Base-by-base conservation (phyloP, 208 protist genomes). In the Porcisia deanei region DNA sequence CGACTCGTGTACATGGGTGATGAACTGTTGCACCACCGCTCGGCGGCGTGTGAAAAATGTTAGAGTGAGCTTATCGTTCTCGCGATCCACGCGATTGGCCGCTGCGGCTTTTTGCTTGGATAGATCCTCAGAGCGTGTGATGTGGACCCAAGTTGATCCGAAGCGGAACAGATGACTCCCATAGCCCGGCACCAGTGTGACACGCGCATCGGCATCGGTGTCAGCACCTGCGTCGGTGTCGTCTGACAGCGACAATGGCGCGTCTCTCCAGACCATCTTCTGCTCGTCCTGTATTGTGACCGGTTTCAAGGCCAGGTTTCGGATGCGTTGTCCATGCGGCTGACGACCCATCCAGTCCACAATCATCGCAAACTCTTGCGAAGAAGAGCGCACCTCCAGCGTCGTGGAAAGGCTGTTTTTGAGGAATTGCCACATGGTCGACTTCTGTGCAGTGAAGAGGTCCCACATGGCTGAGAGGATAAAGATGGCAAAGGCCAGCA, bases 291-390 rank as follows among this genome's bases (percentile, higher is more conserved):
- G 71, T 64, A 94, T 69, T 14, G 89, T 87, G 61, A 95, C 69
- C 39, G 91, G 94, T 76, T 80, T 87, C 52, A 97, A 73, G 4
- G 90, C 83, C 20, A 97, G 71, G 76, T 96, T 97, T 52, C 85
- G 83, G 39, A 85, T 65, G 43, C 81, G 73, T 73, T 84, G 79
- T 52, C 88, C 88, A 22, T 83, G 73, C 43, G 90, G 90, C 66
- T 97, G 90, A 8, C 84, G 84, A 25, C 87, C 86, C 91, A 97
- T 94, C 91, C 94, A 97, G 55, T 97, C 90, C 81, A 97, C 75
- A 49, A 97, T 94, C 94, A 95, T 95, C 7, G 85, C 88, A 71
- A 89, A 97, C 85, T 97, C 90, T 59, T 91, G 84, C 72, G 91
- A 87, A 6, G 91, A 96, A 12, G 94, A 96, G 73, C 94, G 94